A percentile compares a stretch with the other conserved stretches of the same genome.
phyloP scores from a whole-genome alignment of 1,284 basidiomycete species.

The Cryptococcus sp. region DNA sequence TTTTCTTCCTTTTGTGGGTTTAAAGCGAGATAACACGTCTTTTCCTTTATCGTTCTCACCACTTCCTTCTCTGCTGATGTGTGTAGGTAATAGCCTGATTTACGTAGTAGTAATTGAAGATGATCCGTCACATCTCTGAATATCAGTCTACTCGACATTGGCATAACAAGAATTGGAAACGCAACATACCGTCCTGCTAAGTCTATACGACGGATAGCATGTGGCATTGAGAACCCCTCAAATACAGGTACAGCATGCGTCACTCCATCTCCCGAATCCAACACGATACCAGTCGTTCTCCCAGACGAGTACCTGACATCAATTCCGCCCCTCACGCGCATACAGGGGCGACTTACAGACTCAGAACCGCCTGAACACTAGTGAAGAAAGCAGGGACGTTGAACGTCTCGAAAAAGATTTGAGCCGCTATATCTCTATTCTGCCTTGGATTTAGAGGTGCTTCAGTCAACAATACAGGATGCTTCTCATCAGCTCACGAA shows the following conservation, averaged over 20 bases:
- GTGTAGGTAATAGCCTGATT: constrained; percentile 90
- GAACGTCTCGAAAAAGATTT: constrained; percentile 99
- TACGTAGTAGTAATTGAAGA: constrained; percentile 87
- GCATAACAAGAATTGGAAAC: background rate
- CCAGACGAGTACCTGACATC: constrained; percentile 89
- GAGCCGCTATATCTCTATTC: constrained; percentile 90
- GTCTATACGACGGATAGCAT: constrained; percentile 93
- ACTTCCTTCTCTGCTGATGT: constrained; percentile 97
- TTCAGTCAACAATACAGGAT: constrained; percentile 92
- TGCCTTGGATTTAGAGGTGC: constrained; percentile 90
- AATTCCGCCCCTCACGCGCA: constrained; percentile 2
- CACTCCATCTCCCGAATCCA: constrained; percentile 98
- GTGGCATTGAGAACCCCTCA: constrained; percentile 98
- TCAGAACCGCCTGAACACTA: constrained; percentile 94
- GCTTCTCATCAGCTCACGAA: constrained; percentile 53
- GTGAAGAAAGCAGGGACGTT: constrained; percentile 98
- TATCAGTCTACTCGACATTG: background rate
- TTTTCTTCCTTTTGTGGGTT: constrained; percentile 95
- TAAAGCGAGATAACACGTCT: constrained; percentile 89
- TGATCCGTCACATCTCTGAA: constrained; percentile 91
- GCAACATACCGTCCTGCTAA: constrained; percentile 77
- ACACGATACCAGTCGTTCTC: constrained; percentile 96
- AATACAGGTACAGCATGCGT: constrained; percentile 99
- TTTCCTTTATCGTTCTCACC: constrained; percentile 96
- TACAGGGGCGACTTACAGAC: constrained; percentile 60